phyloP scores from a whole-genome alignment of 257 asterid species.

The Schizonepeta tenuifolia region DNA sequence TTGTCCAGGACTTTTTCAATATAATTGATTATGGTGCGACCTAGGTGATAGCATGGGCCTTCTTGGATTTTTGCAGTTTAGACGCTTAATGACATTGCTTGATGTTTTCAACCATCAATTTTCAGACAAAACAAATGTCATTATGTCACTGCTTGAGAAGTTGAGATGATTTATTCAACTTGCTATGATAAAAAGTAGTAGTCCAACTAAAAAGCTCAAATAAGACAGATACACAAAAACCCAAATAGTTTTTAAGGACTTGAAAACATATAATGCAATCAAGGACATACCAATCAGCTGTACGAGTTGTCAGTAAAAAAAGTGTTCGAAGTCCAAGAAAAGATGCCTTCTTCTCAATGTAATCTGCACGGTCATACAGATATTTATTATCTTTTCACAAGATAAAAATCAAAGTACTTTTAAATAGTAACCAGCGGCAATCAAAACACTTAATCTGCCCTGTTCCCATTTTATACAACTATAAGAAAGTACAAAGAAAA shows the following conservation, averaged over 20 bases:
- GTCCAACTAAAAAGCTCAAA: neutral
- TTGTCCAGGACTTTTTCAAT: too few species aligned
- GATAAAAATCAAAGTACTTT: slow-evolving; percentile 9
- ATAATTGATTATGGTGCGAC: too few species aligned
- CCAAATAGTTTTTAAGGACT: neutral
- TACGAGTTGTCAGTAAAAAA: slow-evolving; percentile 90
- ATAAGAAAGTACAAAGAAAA: neutral
- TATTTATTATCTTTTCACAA: neutral
- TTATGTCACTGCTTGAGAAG: neutral
- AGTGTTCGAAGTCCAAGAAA: slow-evolving; percentile 76
- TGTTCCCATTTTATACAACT: slow-evolving; percentile 9
- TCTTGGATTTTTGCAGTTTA: too few species aligned
- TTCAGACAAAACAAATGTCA: neutral
- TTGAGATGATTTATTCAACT: neutral
- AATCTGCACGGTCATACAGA: slow-evolving; percentile 56
- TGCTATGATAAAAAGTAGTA: neutral
- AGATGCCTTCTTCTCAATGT: slow-evolving; percentile 90
- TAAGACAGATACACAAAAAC: neutral
- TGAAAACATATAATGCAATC: neutral
- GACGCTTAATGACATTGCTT: too few species aligned
- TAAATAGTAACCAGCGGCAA: slow-evolving; percentile 25
- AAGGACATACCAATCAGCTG: slow-evolving; percentile 86
- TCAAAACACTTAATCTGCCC: neutral
- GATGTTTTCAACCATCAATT: too few species aligned
- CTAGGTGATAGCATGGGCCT: too few species aligned